phyloP scores from a whole-genome alignment of 768 basidiomycete species.

The Amyloporia xantha region DNA sequence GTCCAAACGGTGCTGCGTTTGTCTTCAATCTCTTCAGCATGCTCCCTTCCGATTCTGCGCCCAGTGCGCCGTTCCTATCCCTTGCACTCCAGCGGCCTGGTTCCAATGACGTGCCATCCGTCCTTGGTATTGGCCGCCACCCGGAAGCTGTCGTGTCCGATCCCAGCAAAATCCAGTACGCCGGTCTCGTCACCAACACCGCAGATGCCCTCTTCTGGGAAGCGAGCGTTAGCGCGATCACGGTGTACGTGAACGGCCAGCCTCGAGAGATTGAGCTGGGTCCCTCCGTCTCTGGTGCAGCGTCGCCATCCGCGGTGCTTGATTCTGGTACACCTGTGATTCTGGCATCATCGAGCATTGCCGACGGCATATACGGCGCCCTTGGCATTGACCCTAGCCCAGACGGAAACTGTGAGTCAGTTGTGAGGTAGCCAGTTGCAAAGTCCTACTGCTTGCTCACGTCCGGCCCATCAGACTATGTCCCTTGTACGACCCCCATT shows the following conservation, averaged over 20 bases:
- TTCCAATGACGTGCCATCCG: slow-evolving; percentile 44
- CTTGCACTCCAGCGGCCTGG: slow-evolving; percentile 66
- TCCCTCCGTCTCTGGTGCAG: slow-evolving; percentile 29
- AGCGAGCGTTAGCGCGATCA: slow-evolving; percentile 46
- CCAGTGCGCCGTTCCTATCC: slow-evolving; percentile 58
- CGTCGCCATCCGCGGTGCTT: slow-evolving; percentile 57
- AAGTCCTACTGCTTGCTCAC: slow-evolving; percentile 15
- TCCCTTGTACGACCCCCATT: slow-evolving; percentile 63
- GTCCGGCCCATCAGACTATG: slow-evolving; percentile 47
- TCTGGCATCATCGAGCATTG: slow-evolving; percentile 49
- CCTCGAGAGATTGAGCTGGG: slow-evolving; percentile 35
- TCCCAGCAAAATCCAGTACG: slow-evolving; percentile 46
- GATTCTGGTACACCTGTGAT: slow-evolving; percentile 70
- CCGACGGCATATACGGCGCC: slow-evolving; percentile 76
- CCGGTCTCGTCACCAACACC: slow-evolving; percentile 33
- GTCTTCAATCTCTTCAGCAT: slow-evolving; percentile 69
- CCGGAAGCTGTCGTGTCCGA: slow-evolving; percentile 47
- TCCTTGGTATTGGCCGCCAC: slow-evolving; percentile 66
- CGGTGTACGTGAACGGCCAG: slow-evolving; percentile 49
- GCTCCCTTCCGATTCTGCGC: slow-evolving; percentile 44
- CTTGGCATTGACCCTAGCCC: slow-evolving; percentile 50
- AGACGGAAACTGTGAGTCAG: slow-evolving; percentile 57
- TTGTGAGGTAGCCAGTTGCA: slow-evolving; percentile 1
- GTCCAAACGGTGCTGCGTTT: slow-evolving; percentile 59
- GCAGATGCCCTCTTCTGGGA: slow-evolving; percentile 58